These are phyloP conservation scores for Trichoderma harzianum DNA, from an alignment of 2,329 filamentous ascomycete genomes.

Conservation along the genomic window DNA sequence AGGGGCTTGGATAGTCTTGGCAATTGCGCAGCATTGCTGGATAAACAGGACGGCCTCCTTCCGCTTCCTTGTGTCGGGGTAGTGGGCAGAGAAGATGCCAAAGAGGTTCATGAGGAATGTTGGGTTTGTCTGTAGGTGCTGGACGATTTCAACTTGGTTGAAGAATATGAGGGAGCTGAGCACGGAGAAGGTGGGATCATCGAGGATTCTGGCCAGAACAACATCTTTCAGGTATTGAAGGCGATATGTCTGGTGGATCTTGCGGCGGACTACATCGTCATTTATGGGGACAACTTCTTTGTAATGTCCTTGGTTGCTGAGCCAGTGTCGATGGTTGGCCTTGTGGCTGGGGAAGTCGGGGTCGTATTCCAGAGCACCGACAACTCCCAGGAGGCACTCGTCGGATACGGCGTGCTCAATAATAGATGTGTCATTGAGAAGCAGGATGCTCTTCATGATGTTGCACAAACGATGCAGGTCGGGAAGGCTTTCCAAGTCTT, in stretches of 20 bases:
- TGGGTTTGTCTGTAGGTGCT: conserved; percentile 81
- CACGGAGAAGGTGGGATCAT: conserved; percentile 96
- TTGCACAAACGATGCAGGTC: conserved; percentile 92
- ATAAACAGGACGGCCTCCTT: conserved; percentile 96
- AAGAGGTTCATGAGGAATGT: conserved; percentile 83
- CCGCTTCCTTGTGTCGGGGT: conserved; percentile 66
- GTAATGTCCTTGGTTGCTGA: conserved; percentile 82
- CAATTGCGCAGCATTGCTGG: conserved; percentile 90
- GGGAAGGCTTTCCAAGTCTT: conserved; percentile 81
- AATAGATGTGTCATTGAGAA: conserved; percentile 91
- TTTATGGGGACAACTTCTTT: conserved; percentile 96
- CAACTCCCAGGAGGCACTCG: conserved; percentile 83
- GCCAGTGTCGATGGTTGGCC: conserved; percentile 91
- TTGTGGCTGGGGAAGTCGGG: conserved; percentile 97
- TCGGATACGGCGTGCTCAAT: conserved; percentile 93
- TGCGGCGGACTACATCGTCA: conserved; percentile 73
- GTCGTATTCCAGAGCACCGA: conserved; percentile 95
- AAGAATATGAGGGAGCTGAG: conserved; percentile 98
- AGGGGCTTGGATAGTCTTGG: conserved; percentile 87
- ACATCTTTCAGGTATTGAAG: conserved; percentile 97
- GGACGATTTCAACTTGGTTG: conserved; percentile 96
- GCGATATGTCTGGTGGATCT: conserved; percentile 95
- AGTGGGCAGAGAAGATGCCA: conserved; percentile 69
- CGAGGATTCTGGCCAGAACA: conserved; percentile 91
- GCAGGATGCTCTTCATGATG: conserved; percentile 94